Evolutionary conservation across 192 early-diverging fungal species (phyloP).

Genomic region (Phycomyces blakesleeanus): DNA sequence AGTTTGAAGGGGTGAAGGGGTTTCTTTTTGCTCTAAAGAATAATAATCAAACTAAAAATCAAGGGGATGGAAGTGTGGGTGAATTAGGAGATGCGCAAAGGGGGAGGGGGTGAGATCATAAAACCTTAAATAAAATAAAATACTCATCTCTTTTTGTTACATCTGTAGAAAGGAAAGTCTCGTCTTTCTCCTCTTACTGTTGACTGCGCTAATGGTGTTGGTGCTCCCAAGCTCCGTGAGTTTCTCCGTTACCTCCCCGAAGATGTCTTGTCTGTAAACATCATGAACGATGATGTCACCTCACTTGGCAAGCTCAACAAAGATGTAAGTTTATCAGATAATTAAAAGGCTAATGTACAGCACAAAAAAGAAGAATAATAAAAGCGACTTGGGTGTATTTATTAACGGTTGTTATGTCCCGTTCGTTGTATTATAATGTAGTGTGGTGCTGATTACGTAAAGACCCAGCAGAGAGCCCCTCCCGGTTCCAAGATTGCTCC

Average conservation of each 20-base stretch:
- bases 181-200: constrained; percentile 67
- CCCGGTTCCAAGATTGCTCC: constrained; percentile 57
- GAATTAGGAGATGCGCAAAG: neutral
- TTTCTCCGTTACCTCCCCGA: constrained; percentile 63
- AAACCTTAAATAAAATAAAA: neutral
- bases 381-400: neutral
- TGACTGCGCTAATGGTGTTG: constrained; percentile 96
- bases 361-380: no score
- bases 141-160: constrained; percentile 4
- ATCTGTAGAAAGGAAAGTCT: constrained; percentile 67
- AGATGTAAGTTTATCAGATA: constrained; percentile 56
- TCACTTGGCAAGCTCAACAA: constrained; percentile 79
- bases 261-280: constrained; percentile 59
- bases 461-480: constrained; percentile 82
- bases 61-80: neutral
- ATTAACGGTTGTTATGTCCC: constrained; percentile 1
- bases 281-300: constrained; percentile 74
- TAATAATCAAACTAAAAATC: neutral
- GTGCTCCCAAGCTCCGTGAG: constrained; percentile 84
- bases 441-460: constrained; percentile 98
- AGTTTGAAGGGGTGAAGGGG: no score
- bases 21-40: neutral
- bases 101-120: no score
- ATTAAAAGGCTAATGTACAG: no score
- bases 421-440: no score